Evolutionary conservation across 2,329 filamentous ascomycete species (phyloP).

Genomic region (Alternaria alternata): DNA sequence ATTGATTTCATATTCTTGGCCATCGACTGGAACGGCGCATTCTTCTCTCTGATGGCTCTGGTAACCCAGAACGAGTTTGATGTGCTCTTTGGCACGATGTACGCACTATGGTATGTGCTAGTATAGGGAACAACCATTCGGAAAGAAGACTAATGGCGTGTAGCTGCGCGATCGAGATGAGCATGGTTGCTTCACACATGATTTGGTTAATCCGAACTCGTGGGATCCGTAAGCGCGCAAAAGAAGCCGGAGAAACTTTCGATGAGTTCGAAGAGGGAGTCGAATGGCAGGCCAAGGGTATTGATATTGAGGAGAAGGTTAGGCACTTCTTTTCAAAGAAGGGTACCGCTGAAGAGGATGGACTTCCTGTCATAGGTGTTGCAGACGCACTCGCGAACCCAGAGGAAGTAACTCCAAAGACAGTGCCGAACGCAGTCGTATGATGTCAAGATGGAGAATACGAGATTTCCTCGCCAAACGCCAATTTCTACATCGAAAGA

Average conservation of each 20-base stretch:
- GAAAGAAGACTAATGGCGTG: background rate
- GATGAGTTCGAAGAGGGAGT: constrained; percentile 60
- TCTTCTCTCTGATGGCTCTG: constrained; percentile 68
- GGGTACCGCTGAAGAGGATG: background rate
- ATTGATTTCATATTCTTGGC: constrained; percentile 65
- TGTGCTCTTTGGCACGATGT: constrained; percentile 65
- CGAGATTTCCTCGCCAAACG: no score
- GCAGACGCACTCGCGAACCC: background rate
- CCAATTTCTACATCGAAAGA: background rate
- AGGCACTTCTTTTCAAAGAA: constrained; percentile 10
- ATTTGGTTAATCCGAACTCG: constrained; percentile 64
- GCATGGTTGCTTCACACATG: constrained; percentile 65
- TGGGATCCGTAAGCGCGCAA: constrained; percentile 58
- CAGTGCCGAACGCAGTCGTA: constrained; percentile 28
- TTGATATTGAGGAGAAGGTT: constrained; percentile 29
- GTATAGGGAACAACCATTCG: background rate
- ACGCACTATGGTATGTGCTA: constrained; percentile 58
- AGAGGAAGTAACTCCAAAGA: constrained; percentile 15
- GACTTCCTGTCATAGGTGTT: background rate
- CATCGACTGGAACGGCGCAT: constrained; percentile 66
- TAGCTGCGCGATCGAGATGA: constrained; percentile 61
- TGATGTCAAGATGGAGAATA: background rate
- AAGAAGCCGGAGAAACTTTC: constrained; percentile 45
- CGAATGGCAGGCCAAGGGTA: constrained; percentile 33
- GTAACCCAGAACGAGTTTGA: constrained; percentile 67